These are phyloP conservation scores for Entophlyctis luteolus DNA, from an alignment of 192 early-diverging fungal genomes.

Conservation along the genomic window DNA sequence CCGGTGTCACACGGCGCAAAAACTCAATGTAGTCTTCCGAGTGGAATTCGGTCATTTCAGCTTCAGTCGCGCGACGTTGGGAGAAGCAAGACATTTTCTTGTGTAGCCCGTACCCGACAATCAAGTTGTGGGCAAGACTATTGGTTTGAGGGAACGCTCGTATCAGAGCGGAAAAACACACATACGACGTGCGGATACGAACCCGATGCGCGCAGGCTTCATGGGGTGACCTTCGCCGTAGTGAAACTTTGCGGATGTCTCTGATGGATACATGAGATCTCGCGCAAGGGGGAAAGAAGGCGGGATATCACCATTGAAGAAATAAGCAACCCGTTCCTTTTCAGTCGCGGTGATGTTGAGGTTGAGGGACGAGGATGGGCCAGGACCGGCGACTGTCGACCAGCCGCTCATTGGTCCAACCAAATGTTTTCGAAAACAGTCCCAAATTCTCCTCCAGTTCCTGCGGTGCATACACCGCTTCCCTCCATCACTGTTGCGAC, in stretches of 20 bases:
- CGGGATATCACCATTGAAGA: constrained; percentile 20
- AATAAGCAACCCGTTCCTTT: constrained; percentile 28
- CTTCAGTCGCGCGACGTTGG: constrained; percentile 77
- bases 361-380: constrained; percentile 8
- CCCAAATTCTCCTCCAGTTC: too few species aligned
- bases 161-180: neutral
- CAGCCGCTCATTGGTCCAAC: constrained; percentile 6
- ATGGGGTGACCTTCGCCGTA: constrained; percentile 78
- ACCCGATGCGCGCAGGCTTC: constrained; percentile 93
- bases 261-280: neutral
- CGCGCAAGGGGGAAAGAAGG: neutral
- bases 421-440: too few species aligned
- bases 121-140: constrained; percentile 82
- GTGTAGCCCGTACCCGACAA: constrained; percentile 87
- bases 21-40: constrained; percentile 54
- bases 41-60: constrained; percentile 91
- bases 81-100: constrained; percentile 83
- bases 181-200: neutral
- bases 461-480: too few species aligned
- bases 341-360: constrained; percentile 13
- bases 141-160: neutral
- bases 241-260: constrained; percentile 31
- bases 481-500: too few species aligned
- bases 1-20: constrained; percentile 44
- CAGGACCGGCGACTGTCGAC: constrained; percentile 4